Conservation (phyloP, 495 filamentous ascomycete species). For the Lasiosphaeris hirsuta region DNA sequence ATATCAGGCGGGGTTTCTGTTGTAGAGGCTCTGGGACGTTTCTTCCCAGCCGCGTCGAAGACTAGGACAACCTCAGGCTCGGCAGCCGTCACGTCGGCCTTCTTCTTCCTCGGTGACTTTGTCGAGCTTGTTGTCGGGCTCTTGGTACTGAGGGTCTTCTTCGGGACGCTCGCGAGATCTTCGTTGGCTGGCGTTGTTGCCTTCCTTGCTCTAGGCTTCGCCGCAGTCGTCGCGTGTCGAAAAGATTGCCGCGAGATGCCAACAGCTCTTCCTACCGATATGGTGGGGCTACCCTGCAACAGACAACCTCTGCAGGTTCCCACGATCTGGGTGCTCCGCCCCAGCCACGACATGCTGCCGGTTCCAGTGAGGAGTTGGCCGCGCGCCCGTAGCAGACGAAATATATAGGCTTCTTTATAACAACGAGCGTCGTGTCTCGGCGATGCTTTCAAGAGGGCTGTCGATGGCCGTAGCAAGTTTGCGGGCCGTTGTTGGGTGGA, state of each 20-base stretch:
- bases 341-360: slow-evolving; percentile 3
- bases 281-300: background rate
- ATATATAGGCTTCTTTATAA: no score
- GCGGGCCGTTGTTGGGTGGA: background rate
- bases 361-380: no score
- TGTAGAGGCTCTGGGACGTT: slow-evolving; percentile 10
- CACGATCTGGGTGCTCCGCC: background rate
- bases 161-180: background rate
- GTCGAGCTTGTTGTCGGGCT: background rate
- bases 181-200: background rate
- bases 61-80: background rate
- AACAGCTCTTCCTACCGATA: background rate
- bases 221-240: slow-evolving; percentile 6
- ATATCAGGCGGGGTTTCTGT: slow-evolving; percentile 4
- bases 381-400: no score
- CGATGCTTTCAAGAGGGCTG: no score
- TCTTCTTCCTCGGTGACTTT: slow-evolving; percentile 11
- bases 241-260: background rate
- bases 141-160: slow-evolving; percentile 11
- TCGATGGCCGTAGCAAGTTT: no score
- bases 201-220: slow-evolving; percentile 12
- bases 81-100: background rate
- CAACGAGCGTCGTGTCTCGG: no score
- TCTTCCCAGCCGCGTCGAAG: background rate
- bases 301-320: slow-evolving; percentile 1